Evolutionary conservation across 805 yeast genomes (phyloP).

Genomic region (Jamesozyma gamospora): DNA sequence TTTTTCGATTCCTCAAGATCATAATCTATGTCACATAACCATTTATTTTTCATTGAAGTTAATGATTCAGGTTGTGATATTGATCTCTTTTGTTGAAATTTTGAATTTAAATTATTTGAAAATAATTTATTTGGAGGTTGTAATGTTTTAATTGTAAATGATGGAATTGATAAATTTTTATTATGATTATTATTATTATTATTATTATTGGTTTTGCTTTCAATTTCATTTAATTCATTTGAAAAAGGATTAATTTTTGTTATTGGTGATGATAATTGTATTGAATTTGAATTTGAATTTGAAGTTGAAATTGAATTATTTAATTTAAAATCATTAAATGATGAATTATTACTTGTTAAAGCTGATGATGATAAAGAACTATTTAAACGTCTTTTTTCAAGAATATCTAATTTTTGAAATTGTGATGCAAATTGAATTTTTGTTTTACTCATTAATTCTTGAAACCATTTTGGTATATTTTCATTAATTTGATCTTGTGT

Average conservation of each 20-base stretch:
- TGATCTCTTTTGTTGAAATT: constrained; percentile 11
- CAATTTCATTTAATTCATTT: no score
- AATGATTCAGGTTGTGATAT: constrained; percentile 15
- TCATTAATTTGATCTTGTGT: constrained; percentile 11
- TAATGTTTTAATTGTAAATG: constrained; percentile 1
- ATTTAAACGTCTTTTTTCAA: constrained; percentile 59
- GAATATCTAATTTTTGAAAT: constrained; percentile 56
- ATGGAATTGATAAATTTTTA: not conserved
- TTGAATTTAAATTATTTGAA: not conserved
- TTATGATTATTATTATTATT: constrained; percentile 21
- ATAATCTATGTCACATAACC: constrained; percentile 11
- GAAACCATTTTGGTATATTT: constrained; percentile 49
- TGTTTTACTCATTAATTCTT: constrained; percentile 17
- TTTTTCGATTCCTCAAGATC: constrained; percentile 13
- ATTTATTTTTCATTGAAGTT: constrained; percentile 3
- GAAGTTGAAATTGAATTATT: not conserved
- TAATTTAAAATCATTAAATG: no score
- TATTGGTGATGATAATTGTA: not conserved
- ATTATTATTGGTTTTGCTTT: not conserved
- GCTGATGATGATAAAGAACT: constrained; percentile 9
- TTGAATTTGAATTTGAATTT: not conserved
- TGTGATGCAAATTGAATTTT: constrained; percentile 33
- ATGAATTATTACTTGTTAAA: constrained; percentile 2
- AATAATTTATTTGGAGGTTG: constrained; percentile 1
- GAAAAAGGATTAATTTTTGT: not conserved